Conservation (phyloP, 768 basidiomycete species). For the Termitomyces bulborhizus region DNA sequence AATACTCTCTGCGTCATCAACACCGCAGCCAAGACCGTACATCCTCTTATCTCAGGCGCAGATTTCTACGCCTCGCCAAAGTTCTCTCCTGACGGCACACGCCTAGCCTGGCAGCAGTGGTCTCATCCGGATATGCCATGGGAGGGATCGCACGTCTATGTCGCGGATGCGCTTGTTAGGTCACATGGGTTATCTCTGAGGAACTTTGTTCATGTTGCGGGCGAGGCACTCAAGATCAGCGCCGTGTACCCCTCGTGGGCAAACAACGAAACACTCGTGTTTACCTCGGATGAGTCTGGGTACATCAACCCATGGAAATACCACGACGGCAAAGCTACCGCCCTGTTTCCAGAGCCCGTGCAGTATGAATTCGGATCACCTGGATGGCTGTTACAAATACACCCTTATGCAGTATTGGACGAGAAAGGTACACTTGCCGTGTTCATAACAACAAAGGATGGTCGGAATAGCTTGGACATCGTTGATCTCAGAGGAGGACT, state of each 20-base stretch:
- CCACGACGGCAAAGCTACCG: slow-evolving; percentile 20
- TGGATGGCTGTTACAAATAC: slow-evolving; percentile 47
- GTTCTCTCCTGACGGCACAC: slow-evolving; percentile 19
- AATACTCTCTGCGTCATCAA: slow-evolving; percentile 57
- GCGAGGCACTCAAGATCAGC: slow-evolving; percentile 41
- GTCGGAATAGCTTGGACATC: slow-evolving; percentile 32
- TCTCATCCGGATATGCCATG: slow-evolving; percentile 23
- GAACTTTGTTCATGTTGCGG: slow-evolving; percentile 42
- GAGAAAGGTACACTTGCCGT: slow-evolving; percentile 24
- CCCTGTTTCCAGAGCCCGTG: slow-evolving; percentile 38
- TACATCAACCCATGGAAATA: slow-evolving; percentile 66
- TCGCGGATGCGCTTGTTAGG: slow-evolving; percentile 37
- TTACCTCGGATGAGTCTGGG: slow-evolving; percentile 59
- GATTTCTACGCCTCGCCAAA: slow-evolving; percentile 65
- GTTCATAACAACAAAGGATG: slow-evolving; percentile 35
- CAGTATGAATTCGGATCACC: slow-evolving; percentile 52
- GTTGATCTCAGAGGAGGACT: slow-evolving; percentile 26
- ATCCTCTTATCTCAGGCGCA: slow-evolving; percentile 44
- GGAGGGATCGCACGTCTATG: slow-evolving; percentile 21
- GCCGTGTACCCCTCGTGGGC: slow-evolving; percentile 59
- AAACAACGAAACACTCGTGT: slow-evolving; percentile 48
- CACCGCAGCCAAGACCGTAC: slow-evolving; percentile 33
- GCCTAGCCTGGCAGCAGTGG: slow-evolving; percentile 22
- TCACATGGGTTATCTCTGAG: slow-evolving; percentile 23
- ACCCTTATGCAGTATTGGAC: slow-evolving; percentile 41